Percentiles rank a stretch among this genome's conserved stretches.
Conservation (phyloP, 345 rosid genomes). For the Tarenaya hassleriana region DNA sequence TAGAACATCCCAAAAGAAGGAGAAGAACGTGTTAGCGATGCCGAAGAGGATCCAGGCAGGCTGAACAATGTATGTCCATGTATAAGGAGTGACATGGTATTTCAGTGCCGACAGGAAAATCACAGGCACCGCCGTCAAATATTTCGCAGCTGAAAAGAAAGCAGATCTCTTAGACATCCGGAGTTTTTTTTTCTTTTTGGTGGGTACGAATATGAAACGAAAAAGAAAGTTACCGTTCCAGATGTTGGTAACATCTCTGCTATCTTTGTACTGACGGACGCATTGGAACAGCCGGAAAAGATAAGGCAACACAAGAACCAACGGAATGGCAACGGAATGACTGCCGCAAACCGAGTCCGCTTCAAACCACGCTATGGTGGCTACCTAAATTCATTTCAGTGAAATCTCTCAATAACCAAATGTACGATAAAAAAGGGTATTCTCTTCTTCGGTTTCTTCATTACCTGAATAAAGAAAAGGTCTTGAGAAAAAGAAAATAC, state of each 20-base stretch:
- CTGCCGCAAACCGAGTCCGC: conserved; percentile 97
- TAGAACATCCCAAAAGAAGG: conserved; percentile 93
- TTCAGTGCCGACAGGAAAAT: conserved; percentile 94
- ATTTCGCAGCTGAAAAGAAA: conserved; percentile 73
- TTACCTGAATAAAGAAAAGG: no score
- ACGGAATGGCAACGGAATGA: conserved; percentile 87
- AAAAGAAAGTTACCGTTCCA: conserved; percentile 51
- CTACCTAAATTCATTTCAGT: conserved; percentile 56
- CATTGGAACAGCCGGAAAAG: conserved; percentile 87
- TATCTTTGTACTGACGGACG: conserved; percentile 88
- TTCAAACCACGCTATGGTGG: conserved; percentile 99
- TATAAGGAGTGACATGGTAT: conserved; percentile 65
- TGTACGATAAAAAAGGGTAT: no score
- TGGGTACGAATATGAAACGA: conserved; percentile 8
- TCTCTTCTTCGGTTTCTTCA: no score
- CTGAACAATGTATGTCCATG: conserved; percentile 72
- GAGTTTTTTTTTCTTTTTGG: not conserved
- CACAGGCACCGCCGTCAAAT: conserved; percentile 87
- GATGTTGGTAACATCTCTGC: conserved; percentile 60
- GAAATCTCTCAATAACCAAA: conserved; percentile 14
- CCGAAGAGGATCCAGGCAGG: conserved; percentile 89
- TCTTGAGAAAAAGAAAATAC: no score
- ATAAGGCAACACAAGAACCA: conserved; percentile 91
- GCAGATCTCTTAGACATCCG: not conserved
- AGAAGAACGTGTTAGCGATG: conserved; percentile 74